phyloP scores from a whole-genome alignment of 2,329 filamentous ascomycete species.

The Aureobasidium melanogenum region DNA sequence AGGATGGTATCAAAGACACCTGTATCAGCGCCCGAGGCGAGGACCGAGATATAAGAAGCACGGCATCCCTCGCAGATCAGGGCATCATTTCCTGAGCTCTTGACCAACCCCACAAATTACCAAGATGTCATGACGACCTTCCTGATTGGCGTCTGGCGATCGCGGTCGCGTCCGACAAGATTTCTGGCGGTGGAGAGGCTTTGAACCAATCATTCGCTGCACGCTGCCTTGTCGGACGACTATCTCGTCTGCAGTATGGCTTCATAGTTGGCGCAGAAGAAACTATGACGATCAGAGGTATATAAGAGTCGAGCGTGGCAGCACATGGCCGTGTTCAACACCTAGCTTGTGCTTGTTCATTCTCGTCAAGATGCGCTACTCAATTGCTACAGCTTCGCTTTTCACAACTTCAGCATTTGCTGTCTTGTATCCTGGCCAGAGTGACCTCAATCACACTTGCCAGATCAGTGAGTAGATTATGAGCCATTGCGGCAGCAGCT shows the following conservation, averaged over 20 bases:
- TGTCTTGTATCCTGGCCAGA: slow-evolving; percentile 37
- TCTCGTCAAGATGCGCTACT: background rate
- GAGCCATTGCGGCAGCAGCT: slow-evolving; percentile 14
- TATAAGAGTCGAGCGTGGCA: background rate
- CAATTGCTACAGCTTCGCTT: background rate
- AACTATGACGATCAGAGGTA: background rate
- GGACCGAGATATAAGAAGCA: background rate
- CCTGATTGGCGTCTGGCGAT: slow-evolving; percentile 1
- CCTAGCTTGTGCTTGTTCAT: background rate
- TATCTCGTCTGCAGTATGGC: slow-evolving; percentile 8
- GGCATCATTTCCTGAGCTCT: background rate
- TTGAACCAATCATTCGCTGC: slow-evolving; percentile 3
- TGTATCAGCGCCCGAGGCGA: background rate
- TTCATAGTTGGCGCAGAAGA: background rate
- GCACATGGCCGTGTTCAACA: background rate
- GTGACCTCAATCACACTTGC: slow-evolving; percentile 49
- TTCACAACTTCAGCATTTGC: slow-evolving; percentile 21
- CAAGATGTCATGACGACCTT: slow-evolving; percentile 2
- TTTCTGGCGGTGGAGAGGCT: background rate
- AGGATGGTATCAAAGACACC: too few species aligned
- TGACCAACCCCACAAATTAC: background rate
- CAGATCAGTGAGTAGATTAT: slow-evolving; percentile 31
- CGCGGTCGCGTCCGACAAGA: background rate
- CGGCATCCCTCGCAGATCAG: background rate
- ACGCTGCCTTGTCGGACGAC: background rate